A percentile compares a stretch with the other conserved stretches of the same genome.
Evolutionary conservation across 345 rosid species (phyloP).

Genomic region (Salix udensis): DNA sequence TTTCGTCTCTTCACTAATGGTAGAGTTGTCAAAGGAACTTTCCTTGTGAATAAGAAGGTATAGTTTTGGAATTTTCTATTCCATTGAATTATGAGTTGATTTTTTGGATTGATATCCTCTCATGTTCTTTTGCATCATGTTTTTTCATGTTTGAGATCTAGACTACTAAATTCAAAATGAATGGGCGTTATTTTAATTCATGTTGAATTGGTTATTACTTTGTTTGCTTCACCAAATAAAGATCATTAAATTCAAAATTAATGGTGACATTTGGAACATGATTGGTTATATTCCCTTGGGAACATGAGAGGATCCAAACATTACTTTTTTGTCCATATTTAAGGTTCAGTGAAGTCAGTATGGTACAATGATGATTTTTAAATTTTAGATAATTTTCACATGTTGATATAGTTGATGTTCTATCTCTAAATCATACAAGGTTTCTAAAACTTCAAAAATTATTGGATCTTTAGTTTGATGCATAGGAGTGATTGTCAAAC

Average conservation of each 20-base stretch:
- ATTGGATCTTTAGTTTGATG: background rate
- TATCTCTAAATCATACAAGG: background rate
- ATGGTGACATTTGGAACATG: no score
- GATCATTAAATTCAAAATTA: no score
- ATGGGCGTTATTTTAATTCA: no score
- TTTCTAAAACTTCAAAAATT: background rate
- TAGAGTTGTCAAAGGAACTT: constrained; percentile 68
- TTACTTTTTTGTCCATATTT: no score
- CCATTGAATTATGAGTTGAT: background rate
- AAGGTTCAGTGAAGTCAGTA: no score
- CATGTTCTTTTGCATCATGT: background rate
- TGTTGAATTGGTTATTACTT: no score
- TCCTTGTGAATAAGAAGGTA: constrained; percentile 71
- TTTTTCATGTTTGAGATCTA: background rate
- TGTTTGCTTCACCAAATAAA: no score
- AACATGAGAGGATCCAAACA: no score
- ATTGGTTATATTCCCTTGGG: no score
- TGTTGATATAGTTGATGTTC: background rate
- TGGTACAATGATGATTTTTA: background rate
- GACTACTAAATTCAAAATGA: no score
- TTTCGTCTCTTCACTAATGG: constrained; percentile 68
- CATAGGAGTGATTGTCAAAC: background rate
- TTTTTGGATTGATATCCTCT: background rate
- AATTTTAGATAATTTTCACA: background rate
- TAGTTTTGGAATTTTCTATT: constrained; percentile 5